Evolutionary conservation across 179 eudicot species (phyloP).

Genomic region (Beta macrorhiza): DNA sequence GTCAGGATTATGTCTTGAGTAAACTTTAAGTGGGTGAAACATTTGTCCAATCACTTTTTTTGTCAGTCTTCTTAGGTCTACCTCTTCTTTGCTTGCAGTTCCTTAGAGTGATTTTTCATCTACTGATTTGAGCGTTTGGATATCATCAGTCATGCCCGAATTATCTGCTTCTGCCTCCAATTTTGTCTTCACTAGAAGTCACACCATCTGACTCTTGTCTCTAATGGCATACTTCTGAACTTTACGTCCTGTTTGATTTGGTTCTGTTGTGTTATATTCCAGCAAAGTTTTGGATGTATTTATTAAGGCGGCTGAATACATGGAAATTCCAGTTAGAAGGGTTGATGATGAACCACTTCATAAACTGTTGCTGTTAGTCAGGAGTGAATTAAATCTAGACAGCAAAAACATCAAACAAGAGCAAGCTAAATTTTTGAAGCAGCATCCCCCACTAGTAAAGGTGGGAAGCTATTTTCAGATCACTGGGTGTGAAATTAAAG

Average conservation of each 20-base stretch:
- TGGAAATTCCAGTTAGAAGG: slow-evolving; percentile 85
- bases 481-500: not conserved
- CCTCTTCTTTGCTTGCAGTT: not conserved
- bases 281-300: slow-evolving; percentile 93
- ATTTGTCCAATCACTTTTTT: not conserved
- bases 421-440: slow-evolving; percentile 96
- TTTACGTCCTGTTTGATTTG: not conserved
- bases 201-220: not conserved
- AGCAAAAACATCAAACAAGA: slow-evolving; percentile 83
- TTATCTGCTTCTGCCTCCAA: not conserved
- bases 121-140: not conserved
- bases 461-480: slow-evolving; percentile 29
- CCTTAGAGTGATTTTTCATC: not conserved
- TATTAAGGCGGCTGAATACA: slow-evolving; percentile 77
- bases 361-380: slow-evolving; percentile 64
- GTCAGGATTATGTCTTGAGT: not conserved
- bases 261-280: slow-evolving; percentile 24
- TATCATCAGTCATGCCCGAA: not conserved
- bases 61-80: not conserved
- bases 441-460: slow-evolving; percentile 88
- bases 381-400: slow-evolving; percentile 86
- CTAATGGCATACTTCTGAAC: not conserved
- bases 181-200: not conserved
- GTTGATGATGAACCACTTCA: slow-evolving; percentile 83
- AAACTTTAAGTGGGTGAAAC: not conserved